Percentiles rank a stretch among this genome's conserved stretches.
Evolutionary conservation across 176 grass and related monocot species (phyloP).

Genomic region (Oryza longistaminata): DNA sequence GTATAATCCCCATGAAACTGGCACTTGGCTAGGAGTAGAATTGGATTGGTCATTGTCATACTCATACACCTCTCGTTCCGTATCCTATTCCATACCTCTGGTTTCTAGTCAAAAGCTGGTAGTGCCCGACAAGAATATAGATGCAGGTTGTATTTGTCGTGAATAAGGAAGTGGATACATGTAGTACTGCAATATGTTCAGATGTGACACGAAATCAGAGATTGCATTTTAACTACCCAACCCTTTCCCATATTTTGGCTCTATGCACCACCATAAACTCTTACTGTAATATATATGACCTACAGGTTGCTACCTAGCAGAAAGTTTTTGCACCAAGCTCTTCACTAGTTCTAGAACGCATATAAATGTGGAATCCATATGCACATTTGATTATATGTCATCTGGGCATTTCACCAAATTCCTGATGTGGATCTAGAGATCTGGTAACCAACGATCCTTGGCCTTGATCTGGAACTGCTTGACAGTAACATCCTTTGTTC

Average conservation of each 20-base stretch:
- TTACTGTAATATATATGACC: neutral
- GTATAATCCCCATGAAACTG: neutral
- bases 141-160: neutral
- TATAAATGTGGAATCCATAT: neutral
- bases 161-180: neutral
- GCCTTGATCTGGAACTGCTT: neutral
- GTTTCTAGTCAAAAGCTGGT: neutral
- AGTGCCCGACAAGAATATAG: neutral
- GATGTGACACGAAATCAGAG: neutral
- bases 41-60: neutral
- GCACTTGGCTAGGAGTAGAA: neutral
- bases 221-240: neutral
- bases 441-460: neutral
- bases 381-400: neutral
- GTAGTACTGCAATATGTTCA: neutral
- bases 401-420: neutral
- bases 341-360: neutral
- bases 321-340: neutral
- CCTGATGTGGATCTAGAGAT: neutral
- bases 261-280: neutral
- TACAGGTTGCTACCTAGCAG: neutral
- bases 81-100: no score
- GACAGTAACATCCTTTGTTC: conserved; percentile 17
- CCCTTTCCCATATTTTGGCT: neutral
- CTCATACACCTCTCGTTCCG: neutral